Conservation (phyloP, 78 protist species). For the Planoprotostelium fungivorum region DNA sequence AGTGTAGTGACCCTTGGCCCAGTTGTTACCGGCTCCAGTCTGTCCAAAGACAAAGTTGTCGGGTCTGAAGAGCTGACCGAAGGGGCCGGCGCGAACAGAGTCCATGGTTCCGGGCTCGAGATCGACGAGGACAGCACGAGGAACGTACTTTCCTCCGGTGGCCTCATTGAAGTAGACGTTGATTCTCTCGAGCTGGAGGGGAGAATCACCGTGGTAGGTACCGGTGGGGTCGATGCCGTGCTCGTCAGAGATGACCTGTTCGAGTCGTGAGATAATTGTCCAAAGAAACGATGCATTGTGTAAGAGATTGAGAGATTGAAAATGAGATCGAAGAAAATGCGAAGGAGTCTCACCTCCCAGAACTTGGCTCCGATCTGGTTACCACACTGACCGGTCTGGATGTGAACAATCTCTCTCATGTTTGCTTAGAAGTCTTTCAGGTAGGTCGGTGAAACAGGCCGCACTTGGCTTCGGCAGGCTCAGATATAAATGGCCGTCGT, state of each 20-base stretch:
- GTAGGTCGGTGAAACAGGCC: no score
- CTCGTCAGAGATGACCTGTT: constrained; percentile 92
- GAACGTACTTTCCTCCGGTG: constrained; percentile 90
- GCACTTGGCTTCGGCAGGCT: neutral
- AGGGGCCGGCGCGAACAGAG: constrained; percentile 87
- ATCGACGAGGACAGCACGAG: constrained; percentile 98
- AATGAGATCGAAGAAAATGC: neutral
- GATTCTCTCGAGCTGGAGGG: constrained; percentile 93
- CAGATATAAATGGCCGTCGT: neutral
- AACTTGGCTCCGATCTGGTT: constrained; percentile 94
- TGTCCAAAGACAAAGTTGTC: constrained; percentile 93
- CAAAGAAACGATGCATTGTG: neutral
- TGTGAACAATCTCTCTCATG: constrained; percentile 95
- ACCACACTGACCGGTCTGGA: constrained; percentile 98
- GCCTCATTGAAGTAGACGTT: constrained; percentile 97
- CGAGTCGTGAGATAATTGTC: constrained; percentile 11
- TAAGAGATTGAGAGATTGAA: neutral
- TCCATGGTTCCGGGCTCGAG: constrained; percentile 98
- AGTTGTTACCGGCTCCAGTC: constrained; percentile 93
- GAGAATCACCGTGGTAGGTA: constrained; percentile 83
- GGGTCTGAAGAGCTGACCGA: constrained; percentile 93
- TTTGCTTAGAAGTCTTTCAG: neutral
- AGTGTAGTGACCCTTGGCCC: constrained; percentile 99
- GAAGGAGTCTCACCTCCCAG: constrained; percentile 41
- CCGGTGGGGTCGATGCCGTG: constrained; percentile 96